Base-by-base conservation (phyloP, 2,329 filamentous ascomycete genomes). In the Monosporascus sp. region DNA sequence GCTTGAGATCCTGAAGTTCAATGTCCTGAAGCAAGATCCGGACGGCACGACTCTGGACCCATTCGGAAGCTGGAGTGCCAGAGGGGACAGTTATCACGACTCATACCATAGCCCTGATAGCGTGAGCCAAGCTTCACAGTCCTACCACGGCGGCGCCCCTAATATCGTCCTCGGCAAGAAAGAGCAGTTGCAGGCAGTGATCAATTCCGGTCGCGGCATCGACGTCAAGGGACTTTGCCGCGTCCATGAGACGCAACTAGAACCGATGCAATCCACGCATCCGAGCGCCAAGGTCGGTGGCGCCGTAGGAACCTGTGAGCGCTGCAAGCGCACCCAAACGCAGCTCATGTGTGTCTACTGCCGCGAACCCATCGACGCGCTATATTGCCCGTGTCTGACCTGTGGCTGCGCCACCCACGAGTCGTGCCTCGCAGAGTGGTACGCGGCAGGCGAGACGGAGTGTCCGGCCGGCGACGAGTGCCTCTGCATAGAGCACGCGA, bases 1-100 rank as follows among this genome's bases (percentile, higher is more conserved):
- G 18, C 75, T 88, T 1, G 85, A 88, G 64, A 79, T 88, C 28
- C 76, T 88, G 70, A 88, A 88, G 63, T 88, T 87, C 63, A 87
- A 87, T 57, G 77, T 82, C 4, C 71, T 87, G 40, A 79, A 79
- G 51, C 78, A 80, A 26, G 74, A 78, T 48, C 66, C 65, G 20
- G 56, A 61, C 47, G 60, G 65, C 52, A 22, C 58, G 43, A 63
- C 68, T 20, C 55, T 65, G 22, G 48, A 51, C 4, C 55, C 61
- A 3, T 63, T 65, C 4, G 56, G 58, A 3, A 46, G 8, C 22
- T 46, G 43, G 43, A 56, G 58, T 44, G 59, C 59, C 22, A 62
- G 56, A 15, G 61, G 58, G 18, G 55, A 69, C 50, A 71, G 70
- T 44, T 64, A 72, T 20, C 70, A 70, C 37, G 74, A 75, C n/a